Conservation (phyloP, 495 filamentous ascomycete genomes). For the Xylaria sp. region DNA sequence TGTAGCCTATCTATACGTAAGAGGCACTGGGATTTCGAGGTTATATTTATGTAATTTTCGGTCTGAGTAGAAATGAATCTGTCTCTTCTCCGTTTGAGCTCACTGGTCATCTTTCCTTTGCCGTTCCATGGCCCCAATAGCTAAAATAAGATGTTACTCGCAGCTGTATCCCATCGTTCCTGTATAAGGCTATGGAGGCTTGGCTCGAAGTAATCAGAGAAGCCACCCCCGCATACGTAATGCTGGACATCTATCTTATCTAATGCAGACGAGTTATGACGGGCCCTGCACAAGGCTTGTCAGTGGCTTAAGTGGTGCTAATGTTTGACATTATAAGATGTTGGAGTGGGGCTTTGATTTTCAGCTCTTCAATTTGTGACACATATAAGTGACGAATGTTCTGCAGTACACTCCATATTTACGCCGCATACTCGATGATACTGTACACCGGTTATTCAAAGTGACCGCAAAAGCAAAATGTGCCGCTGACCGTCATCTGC, state of each 20-base stretch:
- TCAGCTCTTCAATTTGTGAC: not conserved
- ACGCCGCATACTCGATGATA: no score
- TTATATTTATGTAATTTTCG: not conserved
- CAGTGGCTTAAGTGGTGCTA: slow-evolving; percentile 1
- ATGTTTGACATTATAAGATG: not conserved
- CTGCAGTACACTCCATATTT: no score
- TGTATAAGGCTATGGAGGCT: not conserved
- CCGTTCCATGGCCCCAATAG: not conserved
- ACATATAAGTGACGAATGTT: no score
- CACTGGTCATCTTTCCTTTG: not conserved
- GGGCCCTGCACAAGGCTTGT: not conserved
- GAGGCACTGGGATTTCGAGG: not conserved
- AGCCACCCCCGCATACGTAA: not conserved
- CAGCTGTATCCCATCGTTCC: not conserved
- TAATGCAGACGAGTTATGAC: not conserved
- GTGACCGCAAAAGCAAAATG: not conserved
- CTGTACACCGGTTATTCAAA: not conserved
- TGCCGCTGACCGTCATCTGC: not conserved
- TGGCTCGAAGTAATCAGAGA: not conserved
- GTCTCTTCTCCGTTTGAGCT: not conserved
- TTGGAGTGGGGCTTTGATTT: not conserved
- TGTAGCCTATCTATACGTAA: not conserved
- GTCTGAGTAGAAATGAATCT: not conserved
- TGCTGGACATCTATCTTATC: not conserved
- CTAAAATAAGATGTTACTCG: not conserved